A percentile compares a stretch with the other conserved stretches of the same genome.
phyloP scores from a whole-genome alignment of 139 green algal genomes.

The Gonium pectorale region DNA sequence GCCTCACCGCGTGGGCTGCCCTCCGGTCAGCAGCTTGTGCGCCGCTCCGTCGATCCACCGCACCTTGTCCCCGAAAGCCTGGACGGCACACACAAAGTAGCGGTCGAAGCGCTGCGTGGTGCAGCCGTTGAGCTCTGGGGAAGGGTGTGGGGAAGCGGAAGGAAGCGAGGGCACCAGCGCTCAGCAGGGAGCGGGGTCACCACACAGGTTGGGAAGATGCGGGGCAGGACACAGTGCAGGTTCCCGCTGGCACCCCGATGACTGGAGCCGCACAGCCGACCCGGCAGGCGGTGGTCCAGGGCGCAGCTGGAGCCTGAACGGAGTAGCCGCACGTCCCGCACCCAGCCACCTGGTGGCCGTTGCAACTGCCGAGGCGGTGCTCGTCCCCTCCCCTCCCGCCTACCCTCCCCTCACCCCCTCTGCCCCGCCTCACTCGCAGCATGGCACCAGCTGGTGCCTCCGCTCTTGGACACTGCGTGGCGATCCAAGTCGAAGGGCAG shows the following conservation, averaged over 20 bases:
- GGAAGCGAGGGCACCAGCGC: neutral
- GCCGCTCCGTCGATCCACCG: constrained; percentile 20
- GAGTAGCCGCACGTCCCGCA: too few species aligned
- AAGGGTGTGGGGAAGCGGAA: neutral
- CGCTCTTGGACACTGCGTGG: constrained; percentile 45
- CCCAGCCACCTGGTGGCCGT: too few species aligned
- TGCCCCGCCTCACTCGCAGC: neutral
- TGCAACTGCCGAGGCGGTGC: too few species aligned
- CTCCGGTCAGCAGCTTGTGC: neutral
- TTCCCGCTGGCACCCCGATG: too few species aligned
- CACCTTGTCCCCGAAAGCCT: constrained; percentile 28
- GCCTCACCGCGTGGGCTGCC: neutral
- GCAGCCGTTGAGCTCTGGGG: constrained; percentile 31
- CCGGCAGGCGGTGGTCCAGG: too few species aligned
- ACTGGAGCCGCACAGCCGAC: too few species aligned
- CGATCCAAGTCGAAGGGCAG: too few species aligned
- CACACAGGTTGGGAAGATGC: too few species aligned
- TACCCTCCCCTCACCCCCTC: too few species aligned
- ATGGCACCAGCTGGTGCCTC: constrained; percentile 33
- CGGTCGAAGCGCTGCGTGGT: constrained; percentile 24
- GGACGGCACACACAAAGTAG: constrained; percentile 8
- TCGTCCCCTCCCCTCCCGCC: neutral
- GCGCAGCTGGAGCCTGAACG: too few species aligned
- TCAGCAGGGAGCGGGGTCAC: too few species aligned
- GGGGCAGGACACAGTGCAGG: too few species aligned